phyloP scores from a whole-genome alignment of 1,139 yeast genomes.

The Entelexis sorbosivorans region DNA sequence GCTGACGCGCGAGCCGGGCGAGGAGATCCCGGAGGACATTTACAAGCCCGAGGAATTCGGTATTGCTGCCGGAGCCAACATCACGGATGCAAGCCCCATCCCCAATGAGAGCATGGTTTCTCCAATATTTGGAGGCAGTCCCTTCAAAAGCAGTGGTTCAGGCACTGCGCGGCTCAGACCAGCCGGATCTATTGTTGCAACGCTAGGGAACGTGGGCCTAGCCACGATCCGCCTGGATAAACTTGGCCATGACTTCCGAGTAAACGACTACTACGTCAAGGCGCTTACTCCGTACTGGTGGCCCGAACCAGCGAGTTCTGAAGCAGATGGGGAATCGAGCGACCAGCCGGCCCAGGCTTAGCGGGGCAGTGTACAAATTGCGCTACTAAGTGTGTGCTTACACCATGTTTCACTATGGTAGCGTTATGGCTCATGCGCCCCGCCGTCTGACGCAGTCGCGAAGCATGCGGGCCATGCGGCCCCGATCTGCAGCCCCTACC shows the following conservation, averaged over 20 bases:
- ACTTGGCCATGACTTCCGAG: conserved; percentile 29
- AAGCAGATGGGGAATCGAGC: neutral
- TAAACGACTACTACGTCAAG: conserved; percentile 14
- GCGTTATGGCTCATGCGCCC: too few species aligned
- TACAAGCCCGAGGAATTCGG: conserved; percentile 19
- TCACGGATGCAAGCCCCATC: conserved; percentile 20
- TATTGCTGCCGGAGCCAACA: conserved; percentile 10
- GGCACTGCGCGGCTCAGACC: conserved; percentile 32
- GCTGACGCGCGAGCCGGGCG: conserved; percentile 11
- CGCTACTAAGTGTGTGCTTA: too few species aligned
- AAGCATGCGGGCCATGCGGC: neutral
- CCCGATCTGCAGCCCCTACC: neutral
- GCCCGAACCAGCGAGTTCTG: conserved; percentile 13
- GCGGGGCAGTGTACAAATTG: too few species aligned
- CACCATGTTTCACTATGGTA: neutral
- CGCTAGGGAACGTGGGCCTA: conserved; percentile 54
- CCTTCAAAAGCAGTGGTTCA: conserved; percentile 9
- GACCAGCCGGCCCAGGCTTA: neutral
- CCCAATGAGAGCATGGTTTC: conserved; percentile 13
- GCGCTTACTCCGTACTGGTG: conserved; percentile 25
- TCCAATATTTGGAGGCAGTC: conserved; percentile 14
- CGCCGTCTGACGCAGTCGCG: neutral
- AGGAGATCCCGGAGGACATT: conserved; percentile 16
- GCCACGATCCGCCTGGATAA: conserved; percentile 46
- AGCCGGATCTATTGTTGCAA: conserved; percentile 50